phyloP scores from a whole-genome alignment of 2,329 filamentous ascomycete species.

The Ophiosphaerella korrae region DNA sequence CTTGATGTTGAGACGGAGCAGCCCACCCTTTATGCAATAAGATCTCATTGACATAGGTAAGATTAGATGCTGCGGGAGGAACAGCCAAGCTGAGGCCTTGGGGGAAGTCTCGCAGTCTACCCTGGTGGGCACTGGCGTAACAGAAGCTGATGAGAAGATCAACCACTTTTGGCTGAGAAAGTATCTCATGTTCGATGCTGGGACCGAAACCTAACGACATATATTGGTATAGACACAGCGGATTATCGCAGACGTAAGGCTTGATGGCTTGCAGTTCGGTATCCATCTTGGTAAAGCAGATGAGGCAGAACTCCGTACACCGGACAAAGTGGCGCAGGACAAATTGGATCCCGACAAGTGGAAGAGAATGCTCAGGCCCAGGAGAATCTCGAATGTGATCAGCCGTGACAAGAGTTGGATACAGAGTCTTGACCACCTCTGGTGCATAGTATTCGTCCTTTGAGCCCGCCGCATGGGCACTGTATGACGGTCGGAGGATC shows the following conservation, averaged over 20 bases:
- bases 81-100: conserved; percentile 61
- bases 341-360: conserved; percentile 72
- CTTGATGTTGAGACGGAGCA: background rate
- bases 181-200: conserved; percentile 82
- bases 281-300: conserved; percentile 74
- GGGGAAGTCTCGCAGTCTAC: conserved; percentile 60
- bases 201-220: conserved; percentile 84
- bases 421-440: conserved; percentile 36
- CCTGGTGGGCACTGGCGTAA: conserved; percentile 61
- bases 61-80: conserved; percentile 44
- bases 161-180: conserved; percentile 78
- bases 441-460: conserved; percentile 49
- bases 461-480: conserved; percentile 33
- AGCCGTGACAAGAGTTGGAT: conserved; percentile 53
- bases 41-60: conserved; percentile 14
- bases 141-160: conserved; percentile 85
- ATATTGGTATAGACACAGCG: conserved; percentile 85
- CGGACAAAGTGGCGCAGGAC: conserved; percentile 75
- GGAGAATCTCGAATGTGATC: conserved; percentile 55
- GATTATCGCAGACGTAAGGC: conserved; percentile 74
- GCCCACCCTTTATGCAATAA: background rate
- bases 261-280: conserved; percentile 72
- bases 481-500: conserved; percentile 42
- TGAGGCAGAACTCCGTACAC: conserved; percentile 85
- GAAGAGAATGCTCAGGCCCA: conserved; percentile 55